Conservation (phyloP, 225 moss, liverwort and hornwort species). For the Ulota crispa region DNA sequence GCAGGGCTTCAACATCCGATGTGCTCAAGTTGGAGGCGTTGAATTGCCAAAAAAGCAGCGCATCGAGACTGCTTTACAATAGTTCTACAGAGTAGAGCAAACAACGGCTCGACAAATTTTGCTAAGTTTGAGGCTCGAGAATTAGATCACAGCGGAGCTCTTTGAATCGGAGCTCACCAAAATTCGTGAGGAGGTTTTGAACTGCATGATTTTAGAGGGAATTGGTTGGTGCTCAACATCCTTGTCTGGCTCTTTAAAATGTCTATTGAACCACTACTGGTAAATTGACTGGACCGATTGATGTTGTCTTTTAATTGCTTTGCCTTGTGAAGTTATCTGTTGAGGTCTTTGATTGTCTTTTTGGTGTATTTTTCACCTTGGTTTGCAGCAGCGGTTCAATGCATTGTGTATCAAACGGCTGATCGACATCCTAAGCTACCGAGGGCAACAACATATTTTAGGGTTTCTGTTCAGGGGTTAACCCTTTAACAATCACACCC, state of each 20-base stretch:
- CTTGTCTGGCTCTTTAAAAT: background rate
- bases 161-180: conserved; percentile 65
- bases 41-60: conserved; percentile 80
- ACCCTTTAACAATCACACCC: no score
- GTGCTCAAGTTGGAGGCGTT: conserved; percentile 82
- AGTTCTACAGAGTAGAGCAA: conserved; percentile 70
- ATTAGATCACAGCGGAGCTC: conserved; percentile 65
- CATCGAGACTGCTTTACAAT: conserved; percentile 79
- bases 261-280: background rate
- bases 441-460: conserved; percentile 63
- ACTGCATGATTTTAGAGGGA: conserved; percentile 75
- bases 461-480: conserved; percentile 78
- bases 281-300: background rate
- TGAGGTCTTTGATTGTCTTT: background rate
- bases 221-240: conserved; percentile 35
- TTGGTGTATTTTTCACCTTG: background rate
- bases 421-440: conserved; percentile 75
- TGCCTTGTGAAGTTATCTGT: background rate
- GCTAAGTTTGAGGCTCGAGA: conserved; percentile 68
- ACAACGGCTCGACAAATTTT: conserved; percentile 75
- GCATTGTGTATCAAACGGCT: conserved; percentile 68
- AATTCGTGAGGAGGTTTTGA: conserved; percentile 68
- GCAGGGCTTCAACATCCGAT: conserved; percentile 51
- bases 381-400: conserved; percentile 68
- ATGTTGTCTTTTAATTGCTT: background rate